phyloP scores from a whole-genome alignment of 176 grass and related monocot species.

The Saccharum spontaneum region DNA sequence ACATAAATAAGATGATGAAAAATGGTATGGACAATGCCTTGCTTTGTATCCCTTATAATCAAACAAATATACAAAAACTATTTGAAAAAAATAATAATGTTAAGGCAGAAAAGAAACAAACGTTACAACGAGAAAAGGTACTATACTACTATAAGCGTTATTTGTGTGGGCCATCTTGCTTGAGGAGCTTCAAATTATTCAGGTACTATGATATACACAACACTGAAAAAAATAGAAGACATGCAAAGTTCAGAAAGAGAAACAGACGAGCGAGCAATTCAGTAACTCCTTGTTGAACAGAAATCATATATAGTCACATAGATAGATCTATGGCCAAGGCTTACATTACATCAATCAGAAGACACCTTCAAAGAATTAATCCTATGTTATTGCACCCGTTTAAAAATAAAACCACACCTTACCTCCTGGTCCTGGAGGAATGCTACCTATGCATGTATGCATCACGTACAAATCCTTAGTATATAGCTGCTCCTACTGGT shows the following conservation, averaged over 20 bases:
- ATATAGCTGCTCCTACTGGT: not conserved
- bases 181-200: not conserved
- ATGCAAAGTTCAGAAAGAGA: not conserved
- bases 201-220: not conserved
- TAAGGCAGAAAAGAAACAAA: not conserved
- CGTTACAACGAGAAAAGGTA: not conserved
- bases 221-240: not conserved
- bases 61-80: not conserved
- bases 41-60: no score
- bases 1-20: no score
- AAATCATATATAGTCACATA: not conserved
- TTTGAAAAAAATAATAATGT: not conserved
- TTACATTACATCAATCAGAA: conserved; percentile 17
- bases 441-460: not conserved
- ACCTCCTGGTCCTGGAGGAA: not conserved
- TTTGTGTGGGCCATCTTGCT: not conserved
- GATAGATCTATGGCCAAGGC: not conserved
- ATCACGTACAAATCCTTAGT: not conserved
- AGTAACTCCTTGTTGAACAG: not conserved
- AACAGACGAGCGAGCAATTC: not conserved
- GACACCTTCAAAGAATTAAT: conserved; percentile 35
- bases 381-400: not conserved
- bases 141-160: not conserved
- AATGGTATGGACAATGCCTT: no score
- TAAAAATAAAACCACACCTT: not conserved